phyloP scores from a whole-genome alignment of 305 asterid species.

The Fraxinus velutina region DNA sequence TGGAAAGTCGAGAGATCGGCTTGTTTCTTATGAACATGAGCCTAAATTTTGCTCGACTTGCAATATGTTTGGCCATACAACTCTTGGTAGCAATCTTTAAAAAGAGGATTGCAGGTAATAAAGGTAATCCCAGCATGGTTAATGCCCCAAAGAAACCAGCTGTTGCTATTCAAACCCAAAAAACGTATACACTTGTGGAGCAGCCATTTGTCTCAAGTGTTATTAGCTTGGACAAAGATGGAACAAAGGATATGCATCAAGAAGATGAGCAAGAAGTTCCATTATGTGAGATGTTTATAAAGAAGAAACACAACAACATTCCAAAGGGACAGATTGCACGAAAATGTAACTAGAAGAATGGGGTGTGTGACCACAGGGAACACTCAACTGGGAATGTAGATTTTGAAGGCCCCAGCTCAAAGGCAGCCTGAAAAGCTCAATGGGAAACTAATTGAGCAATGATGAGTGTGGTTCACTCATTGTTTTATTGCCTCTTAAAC shows the following conservation, averaged over 20 bases:
- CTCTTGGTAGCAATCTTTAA: neutral
- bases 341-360: no score
- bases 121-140: neutral
- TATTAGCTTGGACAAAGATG: neutral
- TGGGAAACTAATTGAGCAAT: no score
- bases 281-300: neutral
- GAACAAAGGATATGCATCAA: neutral
- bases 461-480: no score
- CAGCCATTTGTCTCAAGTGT: neutral
- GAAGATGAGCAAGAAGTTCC: neutral
- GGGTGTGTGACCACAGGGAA: no score
- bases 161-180: neutral
- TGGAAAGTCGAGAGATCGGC: neutral
- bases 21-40: neutral
- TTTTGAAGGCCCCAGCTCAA: no score
- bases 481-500: no score
- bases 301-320: no score
- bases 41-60: neutral
- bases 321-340: no score
- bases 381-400: no score
- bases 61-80: neutral
- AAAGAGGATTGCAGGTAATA: neutral
- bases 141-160: neutral
- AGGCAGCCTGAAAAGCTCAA: no score
- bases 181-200: neutral